Evolutionary conservation across 371 early-diverging fungal genomes (phyloP).

Genomic region (Caulochytrium protostelioides): DNA sequence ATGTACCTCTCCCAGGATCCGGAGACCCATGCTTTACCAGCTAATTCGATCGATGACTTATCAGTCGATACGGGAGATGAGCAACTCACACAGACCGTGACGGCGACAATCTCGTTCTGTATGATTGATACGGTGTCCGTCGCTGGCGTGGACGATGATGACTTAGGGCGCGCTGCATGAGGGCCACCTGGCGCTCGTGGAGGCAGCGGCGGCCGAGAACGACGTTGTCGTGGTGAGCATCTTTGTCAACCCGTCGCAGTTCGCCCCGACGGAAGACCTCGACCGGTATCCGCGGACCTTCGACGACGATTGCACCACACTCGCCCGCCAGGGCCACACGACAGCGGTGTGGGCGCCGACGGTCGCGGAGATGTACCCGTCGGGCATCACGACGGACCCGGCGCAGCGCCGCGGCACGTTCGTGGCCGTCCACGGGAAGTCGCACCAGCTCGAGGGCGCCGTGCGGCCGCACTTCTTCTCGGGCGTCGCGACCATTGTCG

Average conservation of each 20-base stretch:
- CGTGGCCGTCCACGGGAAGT: slow-evolving; percentile 69
- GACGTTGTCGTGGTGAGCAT: slow-evolving; percentile 59
- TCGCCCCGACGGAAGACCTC: slow-evolving; percentile 85
- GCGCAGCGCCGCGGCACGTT: slow-evolving; percentile 62
- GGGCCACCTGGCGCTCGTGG: slow-evolving; percentile 58
- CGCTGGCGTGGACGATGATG: too few species aligned
- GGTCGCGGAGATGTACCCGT: slow-evolving; percentile 79
- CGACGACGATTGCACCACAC: slow-evolving; percentile 41
- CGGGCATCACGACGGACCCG: slow-evolving; percentile 58
- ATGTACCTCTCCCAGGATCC: too few species aligned
- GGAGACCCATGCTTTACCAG: too few species aligned
- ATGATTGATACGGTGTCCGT: too few species aligned
- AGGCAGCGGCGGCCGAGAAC: slow-evolving; percentile 33
- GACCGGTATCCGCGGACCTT: slow-evolving; percentile 73
- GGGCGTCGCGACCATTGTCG: slow-evolving; percentile 87
- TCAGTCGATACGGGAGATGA: too few species aligned
- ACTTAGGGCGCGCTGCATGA: slow-evolving; percentile 81
- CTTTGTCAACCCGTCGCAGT: slow-evolving; percentile 94
- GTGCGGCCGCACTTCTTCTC: slow-evolving; percentile 91
- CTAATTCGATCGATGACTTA: too few species aligned
- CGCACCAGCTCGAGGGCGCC: slow-evolving; percentile 75
- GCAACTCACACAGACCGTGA: too few species aligned
- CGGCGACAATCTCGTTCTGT: too few species aligned
- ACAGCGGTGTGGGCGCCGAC: slow-evolving; percentile 28
- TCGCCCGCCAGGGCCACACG: slow-evolving; percentile 9